Evolutionary conservation across 179 eudicot species (phyloP).

Genomic region (Beta lomatogona): DNA sequence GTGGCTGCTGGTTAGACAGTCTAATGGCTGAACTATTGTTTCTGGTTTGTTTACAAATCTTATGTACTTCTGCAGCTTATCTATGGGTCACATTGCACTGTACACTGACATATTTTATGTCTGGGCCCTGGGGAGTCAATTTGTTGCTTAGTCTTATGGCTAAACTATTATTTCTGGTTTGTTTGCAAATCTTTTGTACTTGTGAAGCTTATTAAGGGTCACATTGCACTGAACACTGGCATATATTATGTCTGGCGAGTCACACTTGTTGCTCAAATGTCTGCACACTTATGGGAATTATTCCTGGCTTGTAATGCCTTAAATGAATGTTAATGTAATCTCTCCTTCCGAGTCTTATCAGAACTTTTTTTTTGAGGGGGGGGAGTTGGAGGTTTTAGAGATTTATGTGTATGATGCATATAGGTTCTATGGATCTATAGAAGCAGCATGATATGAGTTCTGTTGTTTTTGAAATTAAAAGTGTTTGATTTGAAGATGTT

Average conservation of each 20-base stretch:
- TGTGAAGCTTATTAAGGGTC: background rate
- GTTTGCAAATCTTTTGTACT: background rate
- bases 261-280: background rate
- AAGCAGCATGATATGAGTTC: background rate
- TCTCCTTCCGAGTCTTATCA: background rate
- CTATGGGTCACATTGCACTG: background rate
- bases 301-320: background rate
- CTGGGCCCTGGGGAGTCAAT: background rate
- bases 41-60: background rate
- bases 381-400: no score
- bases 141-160: background rate
- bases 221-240: background rate
- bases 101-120: background rate
- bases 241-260: background rate
- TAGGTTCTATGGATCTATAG: background rate
- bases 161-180: background rate
- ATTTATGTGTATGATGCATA: no score
- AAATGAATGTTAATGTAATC: background rate
- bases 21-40: background rate
- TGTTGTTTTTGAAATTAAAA: background rate
- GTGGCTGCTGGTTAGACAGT: background rate
- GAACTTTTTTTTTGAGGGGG: no score
- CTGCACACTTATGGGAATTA: background rate
- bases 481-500: background rate
- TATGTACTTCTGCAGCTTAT: background rate